Percentiles rank a stretch among this genome's conserved stretches.
Evolutionary conservation across 192 early-diverging fungal genomes (phyloP).

Genomic region (Paraglomus brasilianum): DNA sequence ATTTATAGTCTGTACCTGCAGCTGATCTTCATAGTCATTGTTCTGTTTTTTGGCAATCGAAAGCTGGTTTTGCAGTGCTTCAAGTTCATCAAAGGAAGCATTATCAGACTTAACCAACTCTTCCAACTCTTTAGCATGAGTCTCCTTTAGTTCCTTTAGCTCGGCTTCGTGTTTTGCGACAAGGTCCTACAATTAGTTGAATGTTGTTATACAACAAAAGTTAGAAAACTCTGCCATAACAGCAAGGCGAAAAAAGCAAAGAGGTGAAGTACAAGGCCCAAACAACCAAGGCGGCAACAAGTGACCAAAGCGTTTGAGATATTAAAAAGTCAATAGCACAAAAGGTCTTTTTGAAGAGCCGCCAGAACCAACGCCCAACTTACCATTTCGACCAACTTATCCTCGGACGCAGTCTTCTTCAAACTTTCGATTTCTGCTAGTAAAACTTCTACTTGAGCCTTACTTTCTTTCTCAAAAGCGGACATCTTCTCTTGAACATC

Average conservation of each 20-base stretch:
- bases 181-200: too few relatives aligned
- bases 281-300: too few relatives aligned
- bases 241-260: too few relatives aligned
- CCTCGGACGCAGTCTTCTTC: neutral
- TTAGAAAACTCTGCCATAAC: too few relatives aligned
- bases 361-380: too few relatives aligned
- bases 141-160: neutral
- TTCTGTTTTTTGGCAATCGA: conserved; percentile 5
- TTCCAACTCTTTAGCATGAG: conserved; percentile 22
- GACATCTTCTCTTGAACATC: conserved; percentile 15
- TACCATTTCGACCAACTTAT: too few relatives aligned
- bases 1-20: neutral
- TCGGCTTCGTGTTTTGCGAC: neutral
- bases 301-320: too few relatives aligned
- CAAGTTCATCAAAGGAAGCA: neutral
- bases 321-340: too few relatives aligned
- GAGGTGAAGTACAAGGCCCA: too few relatives aligned
- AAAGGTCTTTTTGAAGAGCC: too few relatives aligned
- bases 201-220: too few relatives aligned
- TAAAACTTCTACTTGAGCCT: neutral
- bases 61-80: conserved; percentile 3
- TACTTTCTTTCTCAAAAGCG: conserved; percentile 8
- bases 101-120: neutral
- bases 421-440: neutral
- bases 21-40: conserved; percentile 21